Percentiles rank a stretch among this genome's conserved stretches.
Conservation (phyloP, 192 early-diverging fungal species). For the Linnemannia hyalina region DNA sequence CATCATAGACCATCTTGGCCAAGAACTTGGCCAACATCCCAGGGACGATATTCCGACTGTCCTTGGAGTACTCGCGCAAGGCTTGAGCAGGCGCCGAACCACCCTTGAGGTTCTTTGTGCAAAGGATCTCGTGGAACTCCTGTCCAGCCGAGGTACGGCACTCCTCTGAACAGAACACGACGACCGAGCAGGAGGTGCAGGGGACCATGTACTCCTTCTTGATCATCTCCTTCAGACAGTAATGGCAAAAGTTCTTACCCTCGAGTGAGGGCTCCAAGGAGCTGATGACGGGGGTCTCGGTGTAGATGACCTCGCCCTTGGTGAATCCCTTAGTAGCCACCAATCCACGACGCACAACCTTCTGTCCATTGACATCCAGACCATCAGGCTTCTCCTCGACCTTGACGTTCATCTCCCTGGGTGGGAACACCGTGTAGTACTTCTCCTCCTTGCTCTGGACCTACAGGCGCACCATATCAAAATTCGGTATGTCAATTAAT, state of each 20-base stretch:
- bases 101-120: constrained; percentile 49
- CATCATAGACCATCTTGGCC: constrained; percentile 83
- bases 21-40: constrained; percentile 89
- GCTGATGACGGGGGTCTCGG: constrained; percentile 79
- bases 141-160: constrained; percentile 72
- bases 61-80: constrained; percentile 57
- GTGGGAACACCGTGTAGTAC: constrained; percentile 89
- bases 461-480: constrained; percentile 15
- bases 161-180: constrained; percentile 75
- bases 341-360: constrained; percentile 76
- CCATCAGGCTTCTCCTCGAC: constrained; percentile 75
- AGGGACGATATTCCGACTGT: constrained; percentile 66
- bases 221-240: constrained; percentile 76
- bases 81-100: constrained; percentile 53
- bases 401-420: constrained; percentile 77
- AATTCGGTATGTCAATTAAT: not conserved
- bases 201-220: constrained; percentile 45
- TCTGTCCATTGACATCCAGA: constrained; percentile 61
- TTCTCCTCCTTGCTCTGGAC: constrained; percentile 76
- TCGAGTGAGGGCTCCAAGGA: constrained; percentile 76
- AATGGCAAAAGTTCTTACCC: constrained; percentile 76
- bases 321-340: constrained; percentile 77
- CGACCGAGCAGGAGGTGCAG: constrained; percentile 71
- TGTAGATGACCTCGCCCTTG: constrained; percentile 80
- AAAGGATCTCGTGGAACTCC: constrained; percentile 74